phyloP scores from a whole-genome alignment of 2,329 filamentous ascomycete species.

The Incumbomyces lentus region DNA sequence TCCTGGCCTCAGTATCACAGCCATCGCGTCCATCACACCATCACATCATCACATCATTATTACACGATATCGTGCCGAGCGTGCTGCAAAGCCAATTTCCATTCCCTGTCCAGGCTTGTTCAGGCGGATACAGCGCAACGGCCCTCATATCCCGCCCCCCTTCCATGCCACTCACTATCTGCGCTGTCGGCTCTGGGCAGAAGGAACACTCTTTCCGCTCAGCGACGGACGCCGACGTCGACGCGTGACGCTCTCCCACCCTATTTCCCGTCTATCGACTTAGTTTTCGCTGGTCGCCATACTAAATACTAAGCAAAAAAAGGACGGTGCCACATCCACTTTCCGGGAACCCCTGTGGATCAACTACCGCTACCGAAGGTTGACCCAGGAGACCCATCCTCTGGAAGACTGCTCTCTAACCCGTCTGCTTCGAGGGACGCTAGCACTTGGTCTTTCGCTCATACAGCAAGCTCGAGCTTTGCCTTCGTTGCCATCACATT shows the following conservation, averaged over 20 bases:
- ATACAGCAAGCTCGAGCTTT: conserved; percentile 1
- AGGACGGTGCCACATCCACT: conserved; percentile 8
- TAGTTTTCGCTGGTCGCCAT: background rate
- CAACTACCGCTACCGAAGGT: background rate
- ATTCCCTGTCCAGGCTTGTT: conserved; percentile 1
- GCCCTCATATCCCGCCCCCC: conserved; percentile 4
- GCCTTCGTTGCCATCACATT: background rate
- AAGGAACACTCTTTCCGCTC: too few relatives aligned
- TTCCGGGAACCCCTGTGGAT: conserved; percentile 7
- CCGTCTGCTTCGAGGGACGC: conserved; percentile 1
- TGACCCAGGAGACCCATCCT: background rate
- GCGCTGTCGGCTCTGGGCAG: background rate
- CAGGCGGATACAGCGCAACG: background rate
- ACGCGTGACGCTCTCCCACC: too few relatives aligned
- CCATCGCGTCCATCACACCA: background rate
- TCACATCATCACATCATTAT: background rate
- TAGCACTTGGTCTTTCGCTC: conserved; percentile 1
- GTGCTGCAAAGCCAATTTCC: conserved; percentile 5
- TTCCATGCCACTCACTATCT: background rate
- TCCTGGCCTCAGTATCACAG: background rate
- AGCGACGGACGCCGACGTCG: too few relatives aligned
- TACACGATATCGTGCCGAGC: background rate
- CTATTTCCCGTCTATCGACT: background rate
- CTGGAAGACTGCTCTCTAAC: conserved; percentile 2
- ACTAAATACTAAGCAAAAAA: conserved; percentile 2